Evolutionary conservation across 2,329 filamentous ascomycete genomes (phyloP), one percentile per base, ranked within the genome.

Genomic region (Chaetomium sp.): DNA sequence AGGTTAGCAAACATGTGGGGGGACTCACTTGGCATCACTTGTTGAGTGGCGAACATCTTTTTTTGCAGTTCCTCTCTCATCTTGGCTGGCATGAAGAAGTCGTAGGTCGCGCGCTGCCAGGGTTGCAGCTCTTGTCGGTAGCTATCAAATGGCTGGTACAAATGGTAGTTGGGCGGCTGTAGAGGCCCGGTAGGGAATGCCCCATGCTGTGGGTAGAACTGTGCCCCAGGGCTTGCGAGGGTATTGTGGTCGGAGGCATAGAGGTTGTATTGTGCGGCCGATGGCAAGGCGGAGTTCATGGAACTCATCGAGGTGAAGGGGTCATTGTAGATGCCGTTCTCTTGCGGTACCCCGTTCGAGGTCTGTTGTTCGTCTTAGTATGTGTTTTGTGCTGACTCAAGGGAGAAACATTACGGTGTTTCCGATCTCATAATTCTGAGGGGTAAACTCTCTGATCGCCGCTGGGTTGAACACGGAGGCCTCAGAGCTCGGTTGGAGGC

Each of bases 1-100:
- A 1, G 10, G 6, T 14, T 0, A n/a, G 6, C 14, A 33, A 41
- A 47, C 27, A 12, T 27, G 5, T 42, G 7, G 12, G 46, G 5
- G 35, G 46, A 71, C 76, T 69, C 77, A 82, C 83, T 95, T 41
- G 90, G 88, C 62, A 96, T 82, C 6, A 89, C 86, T 69, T 96
- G 92, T 53, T 89, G 79, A 5, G 89, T 84, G 34, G 92, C 89
- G 65, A 95, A 91, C 0, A 87, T 79, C 72, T 92, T 96, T 72
- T 88, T 90, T 67, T 95, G 90, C 59, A 96, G 74, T 36, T 96
- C 91, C 72, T 96, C 89, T 53, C 94, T 82, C 6, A 95, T 72
- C 57, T 89, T 85, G 65, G 96, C 91, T 0, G 90, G 84, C 43
- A 97, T 81, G 70, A 99, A 99, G 62, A 97, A 89, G 67, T 97